Conservation (phyloP, 805 yeast genomes). For the Candida gorgasii region DNA sequence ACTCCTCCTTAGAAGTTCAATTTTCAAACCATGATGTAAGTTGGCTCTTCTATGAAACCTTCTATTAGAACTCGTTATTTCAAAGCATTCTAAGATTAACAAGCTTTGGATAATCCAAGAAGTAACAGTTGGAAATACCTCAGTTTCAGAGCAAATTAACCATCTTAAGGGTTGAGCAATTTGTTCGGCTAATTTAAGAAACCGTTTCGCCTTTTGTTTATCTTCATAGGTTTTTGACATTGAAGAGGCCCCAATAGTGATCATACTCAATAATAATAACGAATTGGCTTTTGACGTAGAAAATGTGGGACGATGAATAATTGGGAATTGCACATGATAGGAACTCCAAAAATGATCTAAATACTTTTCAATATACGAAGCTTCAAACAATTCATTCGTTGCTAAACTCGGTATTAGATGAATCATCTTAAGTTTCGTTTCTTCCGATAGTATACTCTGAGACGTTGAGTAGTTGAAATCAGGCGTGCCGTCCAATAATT, state of each 20-base stretch:
- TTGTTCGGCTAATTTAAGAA: slow-evolving; percentile 37
- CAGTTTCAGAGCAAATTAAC: slow-evolving; percentile 62
- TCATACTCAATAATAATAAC: slow-evolving; percentile 52
- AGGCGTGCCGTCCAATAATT: slow-evolving; percentile 13
- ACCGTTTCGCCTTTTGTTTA: slow-evolving; percentile 12
- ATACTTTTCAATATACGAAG: slow-evolving; percentile 7
- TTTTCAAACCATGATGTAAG: slow-evolving; percentile 74
- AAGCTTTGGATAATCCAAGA: slow-evolving; percentile 73
- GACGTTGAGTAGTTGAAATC: slow-evolving; percentile 11
- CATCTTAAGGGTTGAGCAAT: slow-evolving; percentile 63
- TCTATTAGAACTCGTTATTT: slow-evolving; percentile 64
- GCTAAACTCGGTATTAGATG: slow-evolving; percentile 6
- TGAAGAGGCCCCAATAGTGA: slow-evolving; percentile 51
- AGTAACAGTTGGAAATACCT: slow-evolving; percentile 68
- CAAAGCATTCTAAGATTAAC: slow-evolving; percentile 68
- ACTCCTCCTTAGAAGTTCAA: slow-evolving; percentile 21
- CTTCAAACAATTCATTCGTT: neutral
- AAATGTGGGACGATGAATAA: slow-evolving; percentile 60
- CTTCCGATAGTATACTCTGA: slow-evolving; percentile 9
- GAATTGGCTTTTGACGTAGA: slow-evolving; percentile 46
- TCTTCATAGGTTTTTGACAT: slow-evolving; percentile 19
- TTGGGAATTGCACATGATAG: slow-evolving; percentile 56
- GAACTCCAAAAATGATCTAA: slow-evolving; percentile 48
- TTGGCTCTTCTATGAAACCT: slow-evolving; percentile 72
- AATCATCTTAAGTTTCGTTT: slow-evolving; percentile 4